Evolutionary conservation across 805 yeast species (phyloP), one percentile per base, ranked within the genome.

Genomic region (Wickerhamomyces silvicola): DNA sequence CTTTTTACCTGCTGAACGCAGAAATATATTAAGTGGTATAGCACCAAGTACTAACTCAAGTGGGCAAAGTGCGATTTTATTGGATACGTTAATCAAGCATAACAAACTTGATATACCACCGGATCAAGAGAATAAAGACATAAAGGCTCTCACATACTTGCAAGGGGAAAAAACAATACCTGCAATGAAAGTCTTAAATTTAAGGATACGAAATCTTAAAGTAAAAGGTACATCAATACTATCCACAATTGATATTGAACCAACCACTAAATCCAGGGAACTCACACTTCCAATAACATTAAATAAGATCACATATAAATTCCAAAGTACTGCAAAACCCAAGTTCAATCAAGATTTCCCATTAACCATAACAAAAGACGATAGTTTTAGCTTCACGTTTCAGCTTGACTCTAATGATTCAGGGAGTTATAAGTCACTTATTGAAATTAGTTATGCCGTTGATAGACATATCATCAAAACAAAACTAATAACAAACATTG

Each of bases 181-280:
- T 3, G 54, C 58, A 4, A 47, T 48, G 13, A 46, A 63, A 1
- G 64, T 71, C 0, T 43, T 73, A 24, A 64, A 67, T n/a, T 54
- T 73, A 6, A 59, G 65, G 32, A 50, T 73, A 12, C 57, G 68
- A 27, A 66, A 72, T 19, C 60, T 72, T 7, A 66, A 64, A 36
- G 66, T 75, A 5, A 70, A 72, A 5, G 72, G 74, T 7, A 55
- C 64, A 34, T 45, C 62, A 3, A 42, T 73, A 2, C 47, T 73
- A n/a, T 64, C 75, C 1, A 66, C 72, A 1, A 48, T 73, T 27
- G 71, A 66, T 32, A 50, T 73, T 9, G 75, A 70, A 36, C 55
- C 66, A 2, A 61, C 75, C 1, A 69, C 66, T 3, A 65, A 53
- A 21, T 50, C 71, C 11, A 49, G 45, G 25, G 41, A 38, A 10